phyloP scores from a whole-genome alignment of 192 early-diverging fungal genomes.

The Ramicandelaber brevisporus region DNA sequence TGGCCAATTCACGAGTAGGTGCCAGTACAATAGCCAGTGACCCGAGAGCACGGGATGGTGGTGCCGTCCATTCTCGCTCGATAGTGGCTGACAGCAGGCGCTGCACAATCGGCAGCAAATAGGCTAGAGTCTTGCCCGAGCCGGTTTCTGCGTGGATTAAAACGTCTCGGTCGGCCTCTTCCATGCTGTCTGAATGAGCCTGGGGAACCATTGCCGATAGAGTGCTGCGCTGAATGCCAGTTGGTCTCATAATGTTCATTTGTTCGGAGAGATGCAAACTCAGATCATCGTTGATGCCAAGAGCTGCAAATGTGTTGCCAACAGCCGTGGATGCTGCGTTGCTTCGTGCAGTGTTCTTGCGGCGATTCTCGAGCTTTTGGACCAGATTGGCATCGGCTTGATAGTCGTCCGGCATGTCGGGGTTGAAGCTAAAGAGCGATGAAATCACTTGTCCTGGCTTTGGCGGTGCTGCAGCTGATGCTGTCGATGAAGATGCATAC shows the following conservation, averaged over 20 bases:
- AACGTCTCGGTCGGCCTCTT: conserved; percentile 35
- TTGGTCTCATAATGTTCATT: conserved; percentile 53
- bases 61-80: conserved; percentile 3
- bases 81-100: conserved; percentile 43
- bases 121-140: conserved; percentile 92
- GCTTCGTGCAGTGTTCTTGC: conserved; percentile 8
- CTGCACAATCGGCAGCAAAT: conserved; percentile 79
- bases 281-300: conserved; percentile 54
- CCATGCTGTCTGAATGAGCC: conserved; percentile 12
- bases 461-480: conserved; percentile 5
- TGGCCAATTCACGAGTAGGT: conserved; percentile 94
- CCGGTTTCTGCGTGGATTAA: conserved; percentile 91
- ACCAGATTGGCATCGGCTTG: background rate
- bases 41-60: conserved; percentile 43
- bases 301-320: conserved; percentile 41
- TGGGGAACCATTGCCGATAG: conserved; percentile 44
- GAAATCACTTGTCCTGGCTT: conserved; percentile 34
- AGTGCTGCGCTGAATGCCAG: conserved; percentile 67
- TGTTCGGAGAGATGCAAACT: conserved; percentile 36
- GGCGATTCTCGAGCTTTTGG: background rate
- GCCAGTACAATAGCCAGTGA: conserved; percentile 78
- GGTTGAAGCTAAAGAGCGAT: conserved; percentile 59
- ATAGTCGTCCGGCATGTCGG: conserved; percentile 11
- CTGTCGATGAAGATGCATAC: conserved; percentile 8
- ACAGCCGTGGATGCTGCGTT: conserved; percentile 16